phyloP scores from a whole-genome alignment of 2,329 filamentous ascomycete species.

The Madurella mycetomatis region DNA sequence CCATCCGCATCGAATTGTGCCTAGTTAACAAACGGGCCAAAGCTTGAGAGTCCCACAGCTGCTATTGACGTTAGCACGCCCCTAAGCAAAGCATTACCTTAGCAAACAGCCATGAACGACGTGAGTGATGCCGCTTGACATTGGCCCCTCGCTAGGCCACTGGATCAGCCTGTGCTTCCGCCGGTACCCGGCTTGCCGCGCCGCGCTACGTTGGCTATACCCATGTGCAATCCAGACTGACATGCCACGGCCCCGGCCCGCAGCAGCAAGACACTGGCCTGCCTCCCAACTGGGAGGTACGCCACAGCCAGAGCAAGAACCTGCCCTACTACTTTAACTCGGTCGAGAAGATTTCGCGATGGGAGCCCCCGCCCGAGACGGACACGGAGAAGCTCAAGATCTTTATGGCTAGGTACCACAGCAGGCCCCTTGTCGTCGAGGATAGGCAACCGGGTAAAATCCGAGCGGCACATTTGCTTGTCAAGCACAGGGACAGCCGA shows the following conservation, averaged over 20 bases:
- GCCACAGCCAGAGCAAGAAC: conserved; percentile 97
- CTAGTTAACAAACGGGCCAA: not conserved
- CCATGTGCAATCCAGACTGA: not conserved
- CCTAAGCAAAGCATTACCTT: not conserved
- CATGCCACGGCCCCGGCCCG: not conserved
- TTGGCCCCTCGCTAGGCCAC: not conserved
- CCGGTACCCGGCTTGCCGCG: not conserved
- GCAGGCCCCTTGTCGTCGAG: conserved; percentile 44
- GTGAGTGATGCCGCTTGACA: conserved; percentile 5
- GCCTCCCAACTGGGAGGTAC: conserved; percentile 86
- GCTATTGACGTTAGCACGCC: not conserved
- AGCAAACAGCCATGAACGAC: conserved; percentile 11
- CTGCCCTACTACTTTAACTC: conserved; percentile 98
- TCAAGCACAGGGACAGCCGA: conserved; percentile 88
- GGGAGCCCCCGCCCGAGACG: conserved; percentile 86
- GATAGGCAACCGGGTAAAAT: conserved; percentile 66
- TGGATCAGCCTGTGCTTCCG: not conserved
- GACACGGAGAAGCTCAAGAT: conserved; percentile 89
- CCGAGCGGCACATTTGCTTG: conserved; percentile 82
- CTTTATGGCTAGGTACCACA: conserved; percentile 90
- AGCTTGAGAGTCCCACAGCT: not conserved
- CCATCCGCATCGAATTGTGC: not conserved
- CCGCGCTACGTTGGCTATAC: not conserved
- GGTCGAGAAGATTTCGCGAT: conserved; percentile 79
- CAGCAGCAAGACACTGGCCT: conserved; percentile 63